These are phyloP conservation scores for Anastatica hierochuntica DNA, from an alignment of 345 rosid species.

Conservation along the genomic window DNA sequence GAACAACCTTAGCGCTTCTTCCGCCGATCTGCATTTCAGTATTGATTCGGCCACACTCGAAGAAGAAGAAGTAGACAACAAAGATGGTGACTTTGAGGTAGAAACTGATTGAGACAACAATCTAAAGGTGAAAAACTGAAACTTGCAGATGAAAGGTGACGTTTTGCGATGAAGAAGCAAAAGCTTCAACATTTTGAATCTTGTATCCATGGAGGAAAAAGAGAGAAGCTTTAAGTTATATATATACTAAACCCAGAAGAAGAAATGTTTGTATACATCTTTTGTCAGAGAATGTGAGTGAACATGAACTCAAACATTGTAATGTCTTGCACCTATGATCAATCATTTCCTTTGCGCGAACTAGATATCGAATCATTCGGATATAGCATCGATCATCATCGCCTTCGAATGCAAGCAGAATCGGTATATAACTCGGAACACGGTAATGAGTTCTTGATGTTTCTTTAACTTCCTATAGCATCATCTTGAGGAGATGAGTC, in stretches of 20 bases:
- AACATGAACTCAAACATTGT: not conserved
- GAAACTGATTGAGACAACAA: constrained; percentile 7
- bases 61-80: constrained; percentile 1
- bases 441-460: not conserved
- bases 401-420: constrained; percentile 7
- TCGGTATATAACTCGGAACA: constrained; percentile 1
- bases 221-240: not conserved
- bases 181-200: constrained; percentile 46
- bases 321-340: constrained; percentile 1
- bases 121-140: constrained; percentile 16
- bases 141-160: no score
- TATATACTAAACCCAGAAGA: constrained; percentile 1
- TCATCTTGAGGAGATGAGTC: constrained; percentile 61
- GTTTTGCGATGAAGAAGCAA: constrained; percentile 26
- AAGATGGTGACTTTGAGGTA: constrained; percentile 11
- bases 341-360: not conserved
- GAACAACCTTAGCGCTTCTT: constrained; percentile 36
- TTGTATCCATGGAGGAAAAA: no score
- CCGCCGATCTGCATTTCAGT: constrained; percentile 33
- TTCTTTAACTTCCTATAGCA: constrained; percentile 29
- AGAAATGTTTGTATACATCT: constrained; percentile 15
- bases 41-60: constrained; percentile 31
- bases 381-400: constrained; percentile 17
- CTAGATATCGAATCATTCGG: not conserved
- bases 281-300: not conserved